Percentiles rank a stretch among this genome's conserved stretches.
phyloP scores from a whole-genome alignment of 805 yeast genomes.

The Pichia sporocuriosa region DNA sequence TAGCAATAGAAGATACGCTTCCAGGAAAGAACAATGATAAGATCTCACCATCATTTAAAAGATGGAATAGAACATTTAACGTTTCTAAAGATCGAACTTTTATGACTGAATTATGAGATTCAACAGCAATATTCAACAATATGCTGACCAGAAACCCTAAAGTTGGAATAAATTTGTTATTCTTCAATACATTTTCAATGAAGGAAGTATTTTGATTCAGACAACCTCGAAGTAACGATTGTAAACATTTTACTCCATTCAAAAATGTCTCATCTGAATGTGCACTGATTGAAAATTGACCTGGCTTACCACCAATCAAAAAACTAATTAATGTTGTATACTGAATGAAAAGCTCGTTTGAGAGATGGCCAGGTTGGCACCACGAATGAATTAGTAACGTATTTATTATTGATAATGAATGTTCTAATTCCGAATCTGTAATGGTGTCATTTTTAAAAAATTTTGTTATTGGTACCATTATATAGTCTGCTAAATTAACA shows the following conservation, averaged over 20 bases:
- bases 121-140: slow-evolving; percentile 31
- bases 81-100: slow-evolving; percentile 32
- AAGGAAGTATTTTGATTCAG: slow-evolving; percentile 24
- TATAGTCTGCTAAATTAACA: slow-evolving; percentile 47
- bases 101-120: slow-evolving; percentile 22
- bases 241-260: slow-evolving; percentile 31
- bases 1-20: slow-evolving; percentile 39
- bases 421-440: slow-evolving; percentile 40
- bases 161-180: slow-evolving; percentile 34
- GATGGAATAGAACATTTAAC: slow-evolving; percentile 29
- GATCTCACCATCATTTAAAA: slow-evolving; percentile 40
- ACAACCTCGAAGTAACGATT: slow-evolving; percentile 28
- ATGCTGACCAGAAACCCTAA: slow-evolving; percentile 44
- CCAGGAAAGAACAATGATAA: slow-evolving; percentile 47
- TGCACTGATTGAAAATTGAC: slow-evolving; percentile 20
- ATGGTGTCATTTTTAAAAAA: slow-evolving; percentile 42
- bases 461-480: slow-evolving; percentile 54
- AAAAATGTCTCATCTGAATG: slow-evolving; percentile 33
- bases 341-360: slow-evolving; percentile 35
- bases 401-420: slow-evolving; percentile 37
- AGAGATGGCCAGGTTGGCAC: slow-evolving; percentile 33
- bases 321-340: slow-evolving; percentile 40
- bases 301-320: slow-evolving; percentile 42
- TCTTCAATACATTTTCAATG: slow-evolving; percentile 23
- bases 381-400: slow-evolving; percentile 43